Evolutionary conservation across 225 moss, liverwort and hornwort genomes (phyloP), one percentile per base, ranked within the genome.

Genomic region (Climacium dendroides): DNA sequence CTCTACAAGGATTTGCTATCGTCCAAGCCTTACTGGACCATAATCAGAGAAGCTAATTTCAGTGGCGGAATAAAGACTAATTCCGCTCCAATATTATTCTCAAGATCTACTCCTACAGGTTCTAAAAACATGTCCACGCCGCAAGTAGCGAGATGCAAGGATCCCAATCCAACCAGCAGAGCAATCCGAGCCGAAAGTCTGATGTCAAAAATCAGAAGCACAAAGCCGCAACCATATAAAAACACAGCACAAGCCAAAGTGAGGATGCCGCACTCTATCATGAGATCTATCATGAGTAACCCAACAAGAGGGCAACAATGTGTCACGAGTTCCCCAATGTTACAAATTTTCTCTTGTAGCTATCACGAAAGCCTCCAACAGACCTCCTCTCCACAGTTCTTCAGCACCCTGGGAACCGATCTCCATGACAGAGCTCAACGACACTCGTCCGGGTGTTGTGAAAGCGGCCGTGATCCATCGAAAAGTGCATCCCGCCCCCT

Each of bases 241-340:
- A 70, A 85, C 72, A 87, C 59, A 67, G 35, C 83, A 50, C 87
- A 76, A 80, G 82, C 72, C 75, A 22, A 79, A 83, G 87, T 39
- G 87, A 78, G 78, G 89, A 87, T 71, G 82, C 74, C 79, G 82
- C 87, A 77, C 62, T 64, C 66, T 9, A 71, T 55, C 83, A 69
- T 41, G 47, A 78, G 79, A 71, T 62, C 78, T 20, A 76, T 53
- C 82, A 53, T 59, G 58, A 86, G 75, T 58, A 84, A 87, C 84
- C 88, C 83, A 92, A 89, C 86, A 92, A 94, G 90, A 92, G 91
- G 95, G 95, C 90, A 95, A 97, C 98, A 96, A 95, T 96, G 97
- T 92, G 96, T 95, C 88, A 94, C 97, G 96, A 93, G 90, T 87
- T 92, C 93, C 93, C 88, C 90, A 81, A 90, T 84, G 88, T 89